A percentile compares a stretch with the other conserved stretches of the same genome.
Conservation (phyloP, 768 basidiomycete species). For the Brasilioporus rufonigricans region DNA sequence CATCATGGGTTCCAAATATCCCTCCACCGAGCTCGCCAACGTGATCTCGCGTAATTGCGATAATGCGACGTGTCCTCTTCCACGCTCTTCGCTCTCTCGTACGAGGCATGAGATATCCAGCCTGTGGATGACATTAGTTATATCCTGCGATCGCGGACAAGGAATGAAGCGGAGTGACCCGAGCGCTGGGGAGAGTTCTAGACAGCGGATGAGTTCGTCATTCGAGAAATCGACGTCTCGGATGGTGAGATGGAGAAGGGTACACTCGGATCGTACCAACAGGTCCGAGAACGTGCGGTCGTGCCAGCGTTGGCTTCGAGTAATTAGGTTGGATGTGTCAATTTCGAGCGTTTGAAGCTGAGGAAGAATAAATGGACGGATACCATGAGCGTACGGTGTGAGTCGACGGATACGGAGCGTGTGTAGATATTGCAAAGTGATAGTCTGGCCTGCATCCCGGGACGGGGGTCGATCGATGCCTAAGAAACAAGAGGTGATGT, state of each 20-base stretch:
- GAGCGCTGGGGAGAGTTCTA: constrained; percentile 13
- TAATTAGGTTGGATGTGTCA: constrained; percentile 1
- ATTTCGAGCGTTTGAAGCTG: constrained; percentile 20
- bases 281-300: constrained; percentile 14
- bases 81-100: background rate
- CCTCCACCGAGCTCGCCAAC: constrained; percentile 15
- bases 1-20: constrained; percentile 5
- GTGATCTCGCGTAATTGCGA: constrained; percentile 14
- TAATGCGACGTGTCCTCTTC: background rate
- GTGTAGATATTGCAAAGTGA: constrained; percentile 11
- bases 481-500: constrained; percentile 20
- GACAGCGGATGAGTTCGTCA: constrained; percentile 21
- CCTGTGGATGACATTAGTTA: constrained; percentile 7
- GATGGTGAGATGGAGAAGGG: constrained; percentile 15
- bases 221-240: constrained; percentile 18
- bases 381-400: background rate
- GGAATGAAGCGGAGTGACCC: constrained; percentile 18
- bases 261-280: constrained; percentile 14
- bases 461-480: constrained; percentile 8
- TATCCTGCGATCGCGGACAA: constrained; percentile 16
- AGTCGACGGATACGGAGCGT: constrained; percentile 20
- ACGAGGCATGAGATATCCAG: constrained; percentile 1
- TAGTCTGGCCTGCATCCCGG: background rate
- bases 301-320: constrained; percentile 8
- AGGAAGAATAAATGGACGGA: constrained; percentile 18